Percentiles rank a stretch among this genome's conserved stretches.
Evolutionary conservation across 2,329 filamentous ascomycete species (phyloP).

Genomic region (Ophiostoma quercus): DNA sequence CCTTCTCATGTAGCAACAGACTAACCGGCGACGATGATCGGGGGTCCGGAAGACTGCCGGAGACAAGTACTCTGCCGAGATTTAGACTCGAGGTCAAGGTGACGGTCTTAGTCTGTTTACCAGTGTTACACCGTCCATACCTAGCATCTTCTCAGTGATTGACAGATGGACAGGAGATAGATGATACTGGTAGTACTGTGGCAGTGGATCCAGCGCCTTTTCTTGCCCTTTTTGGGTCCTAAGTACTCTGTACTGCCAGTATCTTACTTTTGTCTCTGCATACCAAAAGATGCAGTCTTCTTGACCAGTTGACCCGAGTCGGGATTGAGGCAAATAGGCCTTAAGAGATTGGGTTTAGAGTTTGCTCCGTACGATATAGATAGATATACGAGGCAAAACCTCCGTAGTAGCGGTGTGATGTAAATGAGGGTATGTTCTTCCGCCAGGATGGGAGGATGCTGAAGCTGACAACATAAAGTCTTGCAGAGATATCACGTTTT

Average conservation of each 20-base stretch:
- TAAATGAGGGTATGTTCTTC: background rate
- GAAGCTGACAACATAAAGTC: background rate
- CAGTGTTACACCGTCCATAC: background rate
- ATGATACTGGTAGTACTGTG: background rate
- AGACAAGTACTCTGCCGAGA: background rate
- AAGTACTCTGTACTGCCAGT: background rate
- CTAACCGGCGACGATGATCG: background rate
- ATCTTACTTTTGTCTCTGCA: background rate
- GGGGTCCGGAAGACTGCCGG: background rate
- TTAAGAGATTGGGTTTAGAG: background rate
- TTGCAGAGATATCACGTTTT: background rate
- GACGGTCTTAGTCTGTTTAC: background rate
- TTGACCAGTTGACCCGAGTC: background rate
- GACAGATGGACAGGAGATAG: background rate
- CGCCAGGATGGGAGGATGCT: background rate
- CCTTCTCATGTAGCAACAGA: background rate
- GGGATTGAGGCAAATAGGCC: background rate
- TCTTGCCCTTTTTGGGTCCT: background rate
- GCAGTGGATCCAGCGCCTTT: constrained; percentile 9
- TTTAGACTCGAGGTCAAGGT: background rate
- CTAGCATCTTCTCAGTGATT: background rate
- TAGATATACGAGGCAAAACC: background rate
- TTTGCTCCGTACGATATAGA: background rate
- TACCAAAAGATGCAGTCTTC: background rate
- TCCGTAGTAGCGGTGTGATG: background rate